Evolutionary conservation across 129 eudicot genomes (phyloP).

Genomic region (Heracleum sosnowskyi): DNA sequence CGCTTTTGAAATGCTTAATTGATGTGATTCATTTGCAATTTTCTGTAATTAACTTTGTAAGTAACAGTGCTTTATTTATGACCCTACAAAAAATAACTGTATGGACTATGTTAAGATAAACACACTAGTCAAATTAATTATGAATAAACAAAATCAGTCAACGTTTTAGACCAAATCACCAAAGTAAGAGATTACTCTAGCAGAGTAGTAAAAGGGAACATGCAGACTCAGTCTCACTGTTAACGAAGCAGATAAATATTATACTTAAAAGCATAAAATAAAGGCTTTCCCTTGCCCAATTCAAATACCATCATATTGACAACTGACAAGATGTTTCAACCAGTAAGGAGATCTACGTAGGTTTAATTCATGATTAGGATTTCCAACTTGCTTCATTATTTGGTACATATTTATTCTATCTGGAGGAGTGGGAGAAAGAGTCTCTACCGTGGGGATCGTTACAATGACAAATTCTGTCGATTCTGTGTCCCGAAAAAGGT

Average conservation of each 20-base stretch:
- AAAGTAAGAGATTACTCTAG: not conserved
- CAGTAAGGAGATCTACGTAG: not conserved
- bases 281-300: not conserved
- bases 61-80: not conserved
- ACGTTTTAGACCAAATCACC: not conserved
- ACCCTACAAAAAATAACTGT: not conserved
- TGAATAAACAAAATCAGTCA: not conserved
- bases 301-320: not conserved
- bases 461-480: conserved; percentile 93
- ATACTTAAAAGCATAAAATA: not conserved
- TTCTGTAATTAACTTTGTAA: not conserved
- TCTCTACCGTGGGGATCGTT: conserved; percentile 90
- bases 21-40: not conserved
- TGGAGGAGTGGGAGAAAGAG: not conserved
- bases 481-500: conserved; percentile 80
- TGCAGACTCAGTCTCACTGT: not conserved
- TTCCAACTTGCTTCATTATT: not conserved
- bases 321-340: not conserved
- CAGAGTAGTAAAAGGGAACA: not conserved
- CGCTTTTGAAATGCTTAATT: not conserved
- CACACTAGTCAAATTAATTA: not conserved
- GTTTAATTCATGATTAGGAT: not conserved
- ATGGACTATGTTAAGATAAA: not conserved
- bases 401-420: not conserved
- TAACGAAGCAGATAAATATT: not conserved